These are phyloP conservation scores for Chaetomium strumarium DNA, from an alignment of 2,329 filamentous ascomycete genomes.

Conservation along the genomic window DNA sequence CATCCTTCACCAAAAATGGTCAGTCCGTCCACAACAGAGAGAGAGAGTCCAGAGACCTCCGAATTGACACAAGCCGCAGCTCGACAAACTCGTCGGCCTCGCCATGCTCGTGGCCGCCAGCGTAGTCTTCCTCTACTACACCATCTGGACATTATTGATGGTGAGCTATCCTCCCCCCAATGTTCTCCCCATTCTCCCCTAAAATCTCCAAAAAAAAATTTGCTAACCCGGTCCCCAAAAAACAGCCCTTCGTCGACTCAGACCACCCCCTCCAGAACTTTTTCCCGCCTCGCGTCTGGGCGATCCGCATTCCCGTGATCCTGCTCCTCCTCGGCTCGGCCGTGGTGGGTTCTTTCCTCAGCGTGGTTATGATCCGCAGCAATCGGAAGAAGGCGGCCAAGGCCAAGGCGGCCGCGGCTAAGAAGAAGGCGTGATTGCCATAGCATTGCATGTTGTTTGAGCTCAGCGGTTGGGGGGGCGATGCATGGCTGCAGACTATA, in stretches of 20 bases:
- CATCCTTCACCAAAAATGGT: conserved; percentile 15
- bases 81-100: conserved; percentile 74
- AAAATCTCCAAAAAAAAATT: conserved; percentile 4
- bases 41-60: background rate
- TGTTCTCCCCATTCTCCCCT: conserved; percentile 5
- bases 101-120: conserved; percentile 62
- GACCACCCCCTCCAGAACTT: conserved; percentile 89
- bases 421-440: conserved; percentile 70
- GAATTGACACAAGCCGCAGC: conserved; percentile 46
- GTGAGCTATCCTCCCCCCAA: conserved; percentile 43
- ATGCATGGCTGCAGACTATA: background rate
- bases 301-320: conserved; percentile 96
- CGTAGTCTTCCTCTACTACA: conserved; percentile 77
- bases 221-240: background rate
- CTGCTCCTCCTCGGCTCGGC: conserved; percentile 86
- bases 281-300: conserved; percentile 97
- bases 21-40: background rate
- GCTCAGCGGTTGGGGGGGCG: background rate
- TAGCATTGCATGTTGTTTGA: background rate
- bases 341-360: conserved; percentile 92
- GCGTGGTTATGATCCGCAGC: conserved; percentile 97
- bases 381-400: conserved; percentile 97
- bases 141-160: conserved; percentile 95
- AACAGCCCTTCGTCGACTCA: conserved; percentile 90
- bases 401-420: conserved; percentile 67